Base-by-base conservation (phyloP, 1,284 basidiomycete genomes). In the Ustilago bromivora region DNA sequence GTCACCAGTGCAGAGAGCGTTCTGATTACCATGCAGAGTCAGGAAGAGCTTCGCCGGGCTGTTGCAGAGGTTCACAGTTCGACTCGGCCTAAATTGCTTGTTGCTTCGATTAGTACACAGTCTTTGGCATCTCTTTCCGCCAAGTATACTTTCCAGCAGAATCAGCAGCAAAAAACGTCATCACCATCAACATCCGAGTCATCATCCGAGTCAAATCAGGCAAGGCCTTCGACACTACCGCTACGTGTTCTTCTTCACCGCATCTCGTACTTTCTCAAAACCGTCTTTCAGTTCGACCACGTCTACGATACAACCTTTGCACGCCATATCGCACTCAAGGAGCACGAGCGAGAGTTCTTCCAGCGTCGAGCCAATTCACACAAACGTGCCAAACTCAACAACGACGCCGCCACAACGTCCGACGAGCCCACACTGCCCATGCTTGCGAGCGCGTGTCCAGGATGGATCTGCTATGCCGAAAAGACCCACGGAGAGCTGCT, bases 381-480 rank as follows among this genome's bases (percentile, higher is more conserved):
- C 6, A 65, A 63, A 19, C 57, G 54, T 34, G 52, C 56, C 19
- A 67, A 55, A 38, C 19, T 23, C 9, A 32, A 15, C 31, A 35
- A 15, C 10, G 32, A 47, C 28, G 35, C 13, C 53, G 28, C 12
- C 15, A 47, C 32, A 41, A 5, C 49, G 23, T 17, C 46, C 4
- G 51, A 61, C 1, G 47, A 3, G 1, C 47, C 68, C 2, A 55
- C 57, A 57, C 87, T 98, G 36, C 96, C 97, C 0, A 95, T 99
- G 91, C 89, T 99, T 23, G 92, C 95, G 3, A 95, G 94, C 78
- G 94, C 96, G 12, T 99, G 97, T 88, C 97, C 97, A 0, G 97
- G 97, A 31, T 99, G 97, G 97, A 93, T 99, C 64, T 99, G 96
- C 87, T 99, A 98, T 84, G 96, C 96, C 17, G 97, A 99, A 88